These are phyloP conservation scores for Eimeria praecox DNA, from an alignment of 169 alveolate species.

Conservation along the genomic window DNA sequence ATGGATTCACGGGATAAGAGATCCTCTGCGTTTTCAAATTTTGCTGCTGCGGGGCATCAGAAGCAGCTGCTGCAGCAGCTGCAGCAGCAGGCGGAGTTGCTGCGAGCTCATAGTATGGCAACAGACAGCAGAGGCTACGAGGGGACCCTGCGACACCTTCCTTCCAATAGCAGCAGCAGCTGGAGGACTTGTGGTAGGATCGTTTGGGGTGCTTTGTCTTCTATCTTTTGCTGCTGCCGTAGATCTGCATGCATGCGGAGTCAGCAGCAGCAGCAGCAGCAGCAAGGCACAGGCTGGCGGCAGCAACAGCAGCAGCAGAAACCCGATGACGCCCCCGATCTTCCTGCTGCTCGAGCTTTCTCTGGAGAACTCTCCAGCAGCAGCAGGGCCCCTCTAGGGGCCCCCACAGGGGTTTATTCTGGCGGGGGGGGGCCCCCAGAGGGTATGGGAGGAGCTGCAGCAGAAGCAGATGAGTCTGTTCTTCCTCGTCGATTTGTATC, in stretches of 20 bases:
- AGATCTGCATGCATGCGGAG: not conserved
- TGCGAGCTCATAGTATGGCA: not conserved
- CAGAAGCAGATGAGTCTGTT: not conserved
- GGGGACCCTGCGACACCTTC: too few relatives aligned
- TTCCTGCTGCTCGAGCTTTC: not conserved
- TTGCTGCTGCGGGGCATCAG: not conserved
- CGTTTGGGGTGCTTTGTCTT: not conserved
- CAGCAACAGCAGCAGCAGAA: conserved; percentile 37
- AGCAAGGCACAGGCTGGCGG: not conserved
- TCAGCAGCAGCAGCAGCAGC: conserved; percentile 4
- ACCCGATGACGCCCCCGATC: not conserved
- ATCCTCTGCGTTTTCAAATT: not conserved
- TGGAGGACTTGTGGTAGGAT: not conserved
- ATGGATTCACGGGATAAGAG: not conserved
- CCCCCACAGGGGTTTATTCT: not conserved
- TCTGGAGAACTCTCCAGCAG: not conserved
- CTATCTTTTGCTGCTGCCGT: not conserved
- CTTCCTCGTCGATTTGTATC: conserved; percentile 13
- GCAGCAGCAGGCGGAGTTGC: not conserved
- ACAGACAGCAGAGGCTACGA: not conserved
- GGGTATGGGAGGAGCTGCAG: not conserved
- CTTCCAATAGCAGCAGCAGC: too few relatives aligned
- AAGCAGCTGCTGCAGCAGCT: not conserved
- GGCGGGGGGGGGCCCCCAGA: not conserved
- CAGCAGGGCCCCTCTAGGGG: not conserved